Percentiles rank a stretch among this genome's conserved stretches.
phyloP scores from a whole-genome alignment of 2,329 filamentous ascomycete genomes.

The Fusarium anthophilum region DNA sequence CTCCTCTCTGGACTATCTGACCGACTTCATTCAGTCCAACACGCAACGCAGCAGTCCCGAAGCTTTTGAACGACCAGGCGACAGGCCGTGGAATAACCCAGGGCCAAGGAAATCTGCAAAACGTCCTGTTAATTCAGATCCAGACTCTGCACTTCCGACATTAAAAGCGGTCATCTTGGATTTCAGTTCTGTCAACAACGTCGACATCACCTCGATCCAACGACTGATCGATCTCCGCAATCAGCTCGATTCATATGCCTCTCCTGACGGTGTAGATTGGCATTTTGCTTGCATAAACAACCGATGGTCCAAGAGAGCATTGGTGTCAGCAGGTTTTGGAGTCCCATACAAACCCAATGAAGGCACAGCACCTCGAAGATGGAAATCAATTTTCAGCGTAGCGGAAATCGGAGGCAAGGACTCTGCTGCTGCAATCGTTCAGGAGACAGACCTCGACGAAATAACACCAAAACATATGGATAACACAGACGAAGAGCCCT shows the following conservation, averaged over 20 bases:
- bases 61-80: slow-evolving; percentile 71
- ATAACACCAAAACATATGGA: slow-evolving; percentile 44
- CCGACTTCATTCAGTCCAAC: slow-evolving; percentile 71
- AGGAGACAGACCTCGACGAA: slow-evolving; percentile 64
- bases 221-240: slow-evolving; percentile 94
- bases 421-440: slow-evolving; percentile 75
- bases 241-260: slow-evolving; percentile 85
- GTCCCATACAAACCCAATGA: slow-evolving; percentile 68
- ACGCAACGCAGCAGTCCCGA: slow-evolving; percentile 81
- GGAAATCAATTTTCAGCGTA: slow-evolving; percentile 96
- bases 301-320: slow-evolving; percentile 88
- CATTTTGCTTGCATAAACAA: slow-evolving; percentile 95
- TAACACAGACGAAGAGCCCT: slow-evolving; percentile 50
- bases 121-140: slow-evolving; percentile 40
- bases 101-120: slow-evolving; percentile 67
- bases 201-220: slow-evolving; percentile 93
- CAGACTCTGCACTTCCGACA: slow-evolving; percentile 66
- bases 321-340: slow-evolving; percentile 88
- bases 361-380: slow-evolving; percentile 67
- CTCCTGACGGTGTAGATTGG: slow-evolving; percentile 89
- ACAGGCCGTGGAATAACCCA: slow-evolving; percentile 95
- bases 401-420: slow-evolving; percentile 81
- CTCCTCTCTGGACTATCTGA: slow-evolving; percentile 84
- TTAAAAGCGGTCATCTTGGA: slow-evolving; percentile 93
- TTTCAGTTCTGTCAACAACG: slow-evolving; percentile 92